These are phyloP conservation scores for Hysterium pulicare DNA, from an alignment of 2,329 filamentous ascomycete genomes.

Conservation along the genomic window DNA sequence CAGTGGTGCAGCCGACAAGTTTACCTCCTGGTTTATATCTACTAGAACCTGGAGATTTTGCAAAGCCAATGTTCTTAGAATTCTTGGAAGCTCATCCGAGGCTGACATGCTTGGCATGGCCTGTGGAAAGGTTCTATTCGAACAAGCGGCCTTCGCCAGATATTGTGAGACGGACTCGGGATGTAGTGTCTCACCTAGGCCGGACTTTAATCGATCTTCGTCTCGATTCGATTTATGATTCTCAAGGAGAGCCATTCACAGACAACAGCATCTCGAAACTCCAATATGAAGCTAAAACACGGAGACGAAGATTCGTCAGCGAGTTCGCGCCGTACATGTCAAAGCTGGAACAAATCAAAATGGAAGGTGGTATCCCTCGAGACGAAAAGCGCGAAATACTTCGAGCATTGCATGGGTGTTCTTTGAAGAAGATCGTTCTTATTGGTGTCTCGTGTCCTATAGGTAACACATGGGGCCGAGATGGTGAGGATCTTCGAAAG, in stretches of 20 bases:
- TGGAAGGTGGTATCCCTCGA: slow-evolving; percentile 46
- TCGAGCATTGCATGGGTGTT: slow-evolving; percentile 40
- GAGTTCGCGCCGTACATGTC: slow-evolving; percentile 43
- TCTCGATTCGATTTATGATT: slow-evolving; percentile 36
- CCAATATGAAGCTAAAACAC: slow-evolving; percentile 18
- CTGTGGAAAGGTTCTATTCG: slow-evolving; percentile 45
- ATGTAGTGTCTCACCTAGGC: slow-evolving; percentile 39
- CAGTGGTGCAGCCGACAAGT: slow-evolving; percentile 35
- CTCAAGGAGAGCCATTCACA: slow-evolving; percentile 28
- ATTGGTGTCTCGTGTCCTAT: slow-evolving; percentile 43
- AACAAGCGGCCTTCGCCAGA: slow-evolving; percentile 21
- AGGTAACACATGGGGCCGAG: slow-evolving; percentile 45
- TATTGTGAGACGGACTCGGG: slow-evolving; percentile 18
- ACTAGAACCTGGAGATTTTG: slow-evolving; percentile 16
- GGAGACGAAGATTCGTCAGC: slow-evolving; percentile 39
- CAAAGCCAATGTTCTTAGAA: slow-evolving; percentile 29
- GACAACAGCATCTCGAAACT: slow-evolving; percentile 17
- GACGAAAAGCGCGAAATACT: slow-evolving; percentile 47
- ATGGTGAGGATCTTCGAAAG: slow-evolving; percentile 30
- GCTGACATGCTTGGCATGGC: slow-evolving; percentile 46
- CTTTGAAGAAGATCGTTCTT: slow-evolving; percentile 44
- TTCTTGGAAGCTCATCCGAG: slow-evolving; percentile 46
- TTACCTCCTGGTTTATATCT: slow-evolving; percentile 38
- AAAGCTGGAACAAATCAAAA: slow-evolving; percentile 42
- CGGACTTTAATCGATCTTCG: slow-evolving; percentile 41